Percentiles rank a stretch among this genome's conserved stretches.
Evolutionary conservation across 1,284 basidiomycete genomes (phyloP).

Genomic region (Phlebopus sp.): DNA sequence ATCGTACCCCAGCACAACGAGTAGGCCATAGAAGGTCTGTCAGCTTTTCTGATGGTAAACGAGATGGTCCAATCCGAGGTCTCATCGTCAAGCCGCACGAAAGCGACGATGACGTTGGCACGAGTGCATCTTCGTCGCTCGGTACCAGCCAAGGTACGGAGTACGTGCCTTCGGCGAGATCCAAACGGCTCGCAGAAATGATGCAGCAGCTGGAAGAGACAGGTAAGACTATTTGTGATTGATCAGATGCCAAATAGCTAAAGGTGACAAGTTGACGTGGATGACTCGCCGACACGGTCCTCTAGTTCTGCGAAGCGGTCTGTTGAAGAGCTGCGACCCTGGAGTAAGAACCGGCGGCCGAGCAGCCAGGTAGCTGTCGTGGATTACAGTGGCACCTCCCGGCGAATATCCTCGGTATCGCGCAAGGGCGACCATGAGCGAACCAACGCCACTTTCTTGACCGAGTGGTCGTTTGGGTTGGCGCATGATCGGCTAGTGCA

Average conservation of each 20-base stretch:
- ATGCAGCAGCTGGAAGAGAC: conserved; percentile 67
- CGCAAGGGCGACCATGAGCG: conserved; percentile 35
- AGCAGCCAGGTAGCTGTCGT: conserved; percentile 29
- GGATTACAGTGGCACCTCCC: conserved; percentile 32
- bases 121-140: conserved; percentile 25
- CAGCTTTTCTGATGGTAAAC: conserved; percentile 91
- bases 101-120: conserved; percentile 37
- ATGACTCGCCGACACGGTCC: conserved; percentile 64
- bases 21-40: conserved; percentile 72
- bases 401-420: conserved; percentile 48
- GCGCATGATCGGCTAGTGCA: conserved; percentile 88
- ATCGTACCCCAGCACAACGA: conserved; percentile 51
- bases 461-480: conserved; percentile 93
- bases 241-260: conserved; percentile 5
- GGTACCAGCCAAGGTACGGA: conserved; percentile 23
- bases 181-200: conserved; percentile 77
- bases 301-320: conserved; percentile 41
- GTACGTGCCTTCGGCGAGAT: conserved; percentile 62
- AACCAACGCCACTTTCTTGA: conserved; percentile 80
- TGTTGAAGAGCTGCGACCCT: conserved; percentile 45
- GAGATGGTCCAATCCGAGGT: conserved; percentile 78
- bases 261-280: conserved; percentile 35
- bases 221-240: conserved; percentile 41
- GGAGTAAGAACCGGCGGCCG: conserved; percentile 38
- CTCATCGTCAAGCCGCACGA: conserved; percentile 42